Conservation (phyloP, 2,329 filamentous ascomycete genomes). For the Trichoderma sp. region DNA sequence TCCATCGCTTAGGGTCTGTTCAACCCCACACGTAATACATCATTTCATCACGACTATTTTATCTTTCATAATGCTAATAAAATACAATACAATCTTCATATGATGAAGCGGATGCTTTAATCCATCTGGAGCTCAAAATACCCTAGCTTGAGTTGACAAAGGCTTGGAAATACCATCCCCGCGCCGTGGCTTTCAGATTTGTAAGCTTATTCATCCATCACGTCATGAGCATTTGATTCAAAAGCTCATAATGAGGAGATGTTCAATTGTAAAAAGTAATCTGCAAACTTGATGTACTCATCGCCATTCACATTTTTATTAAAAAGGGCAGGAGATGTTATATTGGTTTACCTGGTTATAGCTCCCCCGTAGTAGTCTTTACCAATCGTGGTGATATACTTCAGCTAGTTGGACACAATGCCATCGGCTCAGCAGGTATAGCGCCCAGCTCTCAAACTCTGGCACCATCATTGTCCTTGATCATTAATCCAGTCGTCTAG, state of each 20-base stretch:
- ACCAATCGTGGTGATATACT: neutral
- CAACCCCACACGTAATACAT: neutral
- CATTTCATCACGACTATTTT: neutral
- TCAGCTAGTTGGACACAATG: neutral
- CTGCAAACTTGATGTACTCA: neutral
- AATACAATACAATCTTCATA: neutral
- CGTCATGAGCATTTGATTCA: neutral
- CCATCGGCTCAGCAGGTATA: neutral
- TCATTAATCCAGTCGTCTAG: neutral
- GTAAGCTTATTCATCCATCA: conserved; percentile 10
- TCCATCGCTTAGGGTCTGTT: neutral
- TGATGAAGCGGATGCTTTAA: neutral
- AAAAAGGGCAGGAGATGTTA: neutral
- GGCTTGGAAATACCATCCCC: conserved; percentile 11
- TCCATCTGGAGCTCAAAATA: neutral
- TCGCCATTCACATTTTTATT: fast-evolving
- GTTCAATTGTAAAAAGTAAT: neutral
- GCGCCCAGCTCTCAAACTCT: neutral
- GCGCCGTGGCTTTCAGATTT: neutral
- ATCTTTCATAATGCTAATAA: neutral
- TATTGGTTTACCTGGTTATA: too few species aligned
- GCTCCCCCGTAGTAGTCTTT: too few species aligned
- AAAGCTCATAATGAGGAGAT: neutral
- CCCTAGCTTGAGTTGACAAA: conserved; percentile 2
- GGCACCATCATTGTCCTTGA: neutral